Base-by-base conservation (phyloP, 371 early-diverging fungal species). In the Rhizomucor miehei region DNA sequence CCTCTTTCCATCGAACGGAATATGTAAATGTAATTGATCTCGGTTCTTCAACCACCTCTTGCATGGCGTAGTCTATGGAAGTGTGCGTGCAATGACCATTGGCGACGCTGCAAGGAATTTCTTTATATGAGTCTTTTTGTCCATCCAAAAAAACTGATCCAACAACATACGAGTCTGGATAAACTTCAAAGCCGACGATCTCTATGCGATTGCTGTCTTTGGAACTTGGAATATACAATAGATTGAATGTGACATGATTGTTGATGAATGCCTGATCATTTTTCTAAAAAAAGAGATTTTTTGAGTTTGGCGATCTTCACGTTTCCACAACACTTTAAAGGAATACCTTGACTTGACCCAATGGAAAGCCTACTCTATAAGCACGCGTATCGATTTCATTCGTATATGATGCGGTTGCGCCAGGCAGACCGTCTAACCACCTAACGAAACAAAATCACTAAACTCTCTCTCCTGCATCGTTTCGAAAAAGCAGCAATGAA, bases 381-480 rank as follows among this genome's bases (percentile, higher is more conserved):
- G 64, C 67, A 23, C 69, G 68, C 35, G 69, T 69, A 25, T 66
- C 69, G 24, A 69, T 60, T 57, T 77, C 71, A 52, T 73, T 77
- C 10, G 77, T 73, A 53, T 77, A 77, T 14, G 74, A 73, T 10
- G 73, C 77, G 24, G 77, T 77, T 44, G 68, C 71, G 9, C 77
- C 66, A 9, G 74, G 73, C 54, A 77, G 48, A 14, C 56, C 69
- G 46, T 73, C 73, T 21, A 77, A 61, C 60, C 67, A 66, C 72
- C 75, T 75, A 8, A 3, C 29, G 5, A 3, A 8, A 45, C 6
- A 48, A 45, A 23, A 44, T 5, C 11, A 17, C 24, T 10, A n/a
- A n/a, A n/a, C n/a, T n/a, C n/a, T n/a, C n/a, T n/a, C n/a, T n/a
- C n/a, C n/a, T n/a, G n/a, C n/a, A n/a, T n/a, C n/a, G n/a, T n/a